phyloP scores from a whole-genome alignment of 257 asterid species.

The Verbascum thapsus region DNA sequence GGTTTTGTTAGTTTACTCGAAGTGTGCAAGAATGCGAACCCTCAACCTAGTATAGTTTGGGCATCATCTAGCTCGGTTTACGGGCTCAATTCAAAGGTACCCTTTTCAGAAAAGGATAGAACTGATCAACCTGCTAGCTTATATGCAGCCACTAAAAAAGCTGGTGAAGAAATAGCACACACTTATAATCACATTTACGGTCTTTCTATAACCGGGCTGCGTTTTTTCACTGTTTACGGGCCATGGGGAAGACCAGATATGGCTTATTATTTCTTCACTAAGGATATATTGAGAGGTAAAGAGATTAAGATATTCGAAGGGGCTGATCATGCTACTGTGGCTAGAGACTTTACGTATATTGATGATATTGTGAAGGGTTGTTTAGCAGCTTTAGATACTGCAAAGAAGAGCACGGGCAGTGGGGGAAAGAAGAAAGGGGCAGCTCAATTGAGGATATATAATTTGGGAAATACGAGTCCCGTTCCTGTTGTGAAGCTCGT shows the following conservation, averaged over 20 bases:
- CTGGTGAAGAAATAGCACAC: slow-evolving; percentile 90
- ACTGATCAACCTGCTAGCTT: slow-evolving; percentile 85
- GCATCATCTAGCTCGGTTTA: slow-evolving; percentile 86
- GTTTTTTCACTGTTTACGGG: slow-evolving; percentile 85
- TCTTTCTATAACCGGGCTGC: slow-evolving; percentile 71
- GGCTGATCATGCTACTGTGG: slow-evolving; percentile 64
- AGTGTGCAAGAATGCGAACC: slow-evolving; percentile 57
- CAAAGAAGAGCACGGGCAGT: slow-evolving; percentile 66
- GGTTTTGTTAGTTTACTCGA: slow-evolving; percentile 75
- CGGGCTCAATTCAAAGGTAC: slow-evolving; percentile 80
- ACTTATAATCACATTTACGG: slow-evolving; percentile 77
- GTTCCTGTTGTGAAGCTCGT: slow-evolving; percentile 66
- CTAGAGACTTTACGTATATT: slow-evolving; percentile 76
- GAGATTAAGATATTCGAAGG: slow-evolving; percentile 74
- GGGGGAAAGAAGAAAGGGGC: slow-evolving; percentile 65
- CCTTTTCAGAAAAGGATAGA: slow-evolving; percentile 71
- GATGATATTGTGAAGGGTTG: slow-evolving; percentile 89
- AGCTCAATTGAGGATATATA: slow-evolving; percentile 64
- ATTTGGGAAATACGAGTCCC: slow-evolving; percentile 72
- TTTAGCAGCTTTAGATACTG: slow-evolving; percentile 66
- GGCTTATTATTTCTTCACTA: slow-evolving; percentile 84
- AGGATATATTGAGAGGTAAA: slow-evolving; percentile 69
- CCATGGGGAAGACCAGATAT: slow-evolving; percentile 95
- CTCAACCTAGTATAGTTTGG: slow-evolving; percentile 78
- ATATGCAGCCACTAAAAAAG: slow-evolving; percentile 84